Base-by-base conservation (phyloP, 177 flowering plant genomes). In the Telopea speciosissima region DNA sequence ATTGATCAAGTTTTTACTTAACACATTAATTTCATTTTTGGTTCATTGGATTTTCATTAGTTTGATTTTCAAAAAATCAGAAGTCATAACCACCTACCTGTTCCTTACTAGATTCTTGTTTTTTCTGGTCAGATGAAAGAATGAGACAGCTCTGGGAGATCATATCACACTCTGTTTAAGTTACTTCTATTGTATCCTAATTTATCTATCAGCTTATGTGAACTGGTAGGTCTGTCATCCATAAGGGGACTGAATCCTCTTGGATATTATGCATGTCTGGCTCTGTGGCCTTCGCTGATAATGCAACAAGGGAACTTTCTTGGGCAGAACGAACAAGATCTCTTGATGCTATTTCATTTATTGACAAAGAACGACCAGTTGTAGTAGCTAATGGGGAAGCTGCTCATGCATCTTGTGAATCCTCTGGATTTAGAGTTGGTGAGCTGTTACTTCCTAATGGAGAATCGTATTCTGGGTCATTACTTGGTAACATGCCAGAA, bases 191-290 rank as follows among this genome's bases (percentile, higher is more conserved):
- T 59, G 44, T 49, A 31, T 68, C 65, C 42, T 56, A 7, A 28
- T 11, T 65, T 71, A 36, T 66, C 65, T 63, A 69, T n/a, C 65
- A 63, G 42, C 72, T 65, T 66, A 68, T 72, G 73, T 70, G 79
- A 73, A 75, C 11, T 63, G 71, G 71, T 33, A 73, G 58, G 71
- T 71, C 68, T 70, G 17, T 78, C 42, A 69, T 62, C 65, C 63
- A 67, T 58, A 68, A 72, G 74, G 78, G 72, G 66, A 25, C 66
- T 71, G 78, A 63, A 71, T 65, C 56, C 60, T 72, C 79, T 68
- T 26, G n/a, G 74, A 59, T 77, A 79, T 82, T 91, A 79, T 91
- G 97, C 98, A 96, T 93, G 99, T 96, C 99, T 90, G 90, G 81
- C 80, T 81, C 82, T 49, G 90, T 77, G 91, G 91, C 79, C 80